Conservation (phyloP, 1,284 basidiomycete species). For the Ceratobasidium sp. region DNA sequence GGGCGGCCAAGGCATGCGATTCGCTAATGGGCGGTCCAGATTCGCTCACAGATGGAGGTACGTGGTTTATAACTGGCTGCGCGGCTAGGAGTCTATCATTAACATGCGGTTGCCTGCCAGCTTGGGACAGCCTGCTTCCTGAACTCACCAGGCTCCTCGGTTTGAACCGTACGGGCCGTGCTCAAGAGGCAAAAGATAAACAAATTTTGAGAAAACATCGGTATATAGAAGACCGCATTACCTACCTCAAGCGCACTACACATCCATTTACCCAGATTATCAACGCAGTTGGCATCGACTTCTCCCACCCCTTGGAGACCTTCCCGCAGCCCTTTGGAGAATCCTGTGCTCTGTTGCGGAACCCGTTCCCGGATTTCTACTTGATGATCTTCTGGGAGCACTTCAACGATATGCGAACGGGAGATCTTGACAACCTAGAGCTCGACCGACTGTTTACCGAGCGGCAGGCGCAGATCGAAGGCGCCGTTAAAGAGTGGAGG, state of each 20-base stretch:
- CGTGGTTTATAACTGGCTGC: not conserved
- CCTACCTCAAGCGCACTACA: not conserved
- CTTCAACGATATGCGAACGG: not conserved
- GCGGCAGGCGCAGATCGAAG: not conserved
- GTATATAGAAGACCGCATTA: not conserved
- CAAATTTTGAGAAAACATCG: not conserved
- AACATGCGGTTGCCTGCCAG: not conserved
- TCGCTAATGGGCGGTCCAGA: not conserved
- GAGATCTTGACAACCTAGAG: not conserved
- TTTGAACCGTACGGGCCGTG: not conserved
- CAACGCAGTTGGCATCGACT: not conserved
- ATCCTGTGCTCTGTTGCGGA: not conserved
- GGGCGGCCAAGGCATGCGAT: not conserved
- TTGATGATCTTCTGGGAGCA: not conserved
- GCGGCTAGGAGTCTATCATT: not conserved
- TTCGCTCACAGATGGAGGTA: not conserved
- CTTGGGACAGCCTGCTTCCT: slow-evolving; percentile 10
- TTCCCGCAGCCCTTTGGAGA: not conserved
- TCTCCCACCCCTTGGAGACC: not conserved
- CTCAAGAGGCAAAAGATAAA: not conserved
- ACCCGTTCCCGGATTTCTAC: not conserved
- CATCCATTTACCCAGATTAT: slow-evolving; percentile 6
- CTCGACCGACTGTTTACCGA: slow-evolving; percentile 1
- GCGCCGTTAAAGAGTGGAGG: too few relatives aligned
- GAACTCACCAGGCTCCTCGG: not conserved